Evolutionary conservation across 164 flowering plant species (phyloP), one percentile per base, ranked within the genome.

Genomic region (Tetrastigma voinierianum): DNA sequence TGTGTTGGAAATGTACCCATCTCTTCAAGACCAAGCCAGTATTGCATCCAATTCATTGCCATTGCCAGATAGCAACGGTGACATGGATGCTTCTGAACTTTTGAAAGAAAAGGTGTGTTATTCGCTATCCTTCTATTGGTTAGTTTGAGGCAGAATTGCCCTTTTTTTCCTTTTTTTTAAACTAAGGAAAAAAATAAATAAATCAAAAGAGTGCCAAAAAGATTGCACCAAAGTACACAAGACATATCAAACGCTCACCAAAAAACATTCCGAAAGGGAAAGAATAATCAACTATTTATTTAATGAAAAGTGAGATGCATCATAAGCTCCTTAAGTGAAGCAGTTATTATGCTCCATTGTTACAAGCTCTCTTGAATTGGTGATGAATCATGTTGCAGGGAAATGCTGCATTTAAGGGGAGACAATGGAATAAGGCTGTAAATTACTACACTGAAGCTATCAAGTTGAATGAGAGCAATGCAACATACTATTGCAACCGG

Each of bases 341-440:
- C 40, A 32, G 40, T 32, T 32, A 32, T 32, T 32, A 32, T 4
- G 40, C 40, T 32, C 40, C 40, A 32, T 32, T 32, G 6, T 32
- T 32, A 7, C 40, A 32, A 32, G 40, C 40, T 32, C 40, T 32
- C 40, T 32, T 32, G 40, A 32, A 32, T 32, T 32, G 40, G 40
- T 1, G 40, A 32, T 7, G 23, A 57, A 47, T 20, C 45, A 19
- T 62, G 3, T 71, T 73, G 61, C 82, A 95, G 97, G 98, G 98
- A 10, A 95, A 95, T 86, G 96, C 98, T 70, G 96, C 97, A 61
- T 95, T 73, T 71, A 95, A 95, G 77, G 87, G 88, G 70, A 82
- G 66, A 66, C 94, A 86, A 73, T 95, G 96, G 96, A 90, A 90
- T 73, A 95, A 91, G 74, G 97, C 97, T 71, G 89, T 89, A 11